Base-by-base conservation (phyloP, 1,139 yeast species). In the Pichia sp. region DNA sequence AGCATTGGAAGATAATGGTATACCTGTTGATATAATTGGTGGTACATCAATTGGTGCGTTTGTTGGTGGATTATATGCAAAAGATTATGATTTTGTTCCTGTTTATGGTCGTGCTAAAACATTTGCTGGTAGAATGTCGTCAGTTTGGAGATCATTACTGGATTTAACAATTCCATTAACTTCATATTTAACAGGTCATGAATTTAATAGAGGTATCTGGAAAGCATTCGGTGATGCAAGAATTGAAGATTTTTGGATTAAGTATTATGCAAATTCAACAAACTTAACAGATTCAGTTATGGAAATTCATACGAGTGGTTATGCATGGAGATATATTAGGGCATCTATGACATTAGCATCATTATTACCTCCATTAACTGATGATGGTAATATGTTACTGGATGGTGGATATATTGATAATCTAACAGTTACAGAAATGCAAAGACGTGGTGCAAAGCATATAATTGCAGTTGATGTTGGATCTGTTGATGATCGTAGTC, bases 301-400 rank as follows among this genome's bases (percentile, higher is more conserved):
- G 95, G 98, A 91, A 53, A 78, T 89, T 28, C 98, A 91, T 59
- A 79, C 85, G 21, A 73, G 81, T 28, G 98, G 98, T 2, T 86
- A 85, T 57, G 89, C 95, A 21, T 91, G 98, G 98, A 69, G 97
- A 49, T 91, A 85, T 53, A 83, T 91, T 39, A 69, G 98, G 38
- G 98, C 98, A 0, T 87, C 96, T 1, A 91, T 91, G 98, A 84
- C 96, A 1, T 70, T 91, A 41, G 97, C 98, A 1, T 96, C 98
- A 0, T 66, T 91, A 29, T 67, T 91, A 23, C 98, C 98, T 3
- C 95, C 95, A 0, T 78, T 93, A 14, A 72, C 91, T 2, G 89
- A 83, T 51, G 79, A 86, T 45, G 98, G 98, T 0, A 78, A 85
- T 34, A 91, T 91, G 97, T 65, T 91, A 28, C 66, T 91, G 31